A percentile compares a stretch with the other conserved stretches of the same genome.
Evolutionary conservation across 306 rosid species (phyloP).

Genomic region (Rubus idaeus): DNA sequence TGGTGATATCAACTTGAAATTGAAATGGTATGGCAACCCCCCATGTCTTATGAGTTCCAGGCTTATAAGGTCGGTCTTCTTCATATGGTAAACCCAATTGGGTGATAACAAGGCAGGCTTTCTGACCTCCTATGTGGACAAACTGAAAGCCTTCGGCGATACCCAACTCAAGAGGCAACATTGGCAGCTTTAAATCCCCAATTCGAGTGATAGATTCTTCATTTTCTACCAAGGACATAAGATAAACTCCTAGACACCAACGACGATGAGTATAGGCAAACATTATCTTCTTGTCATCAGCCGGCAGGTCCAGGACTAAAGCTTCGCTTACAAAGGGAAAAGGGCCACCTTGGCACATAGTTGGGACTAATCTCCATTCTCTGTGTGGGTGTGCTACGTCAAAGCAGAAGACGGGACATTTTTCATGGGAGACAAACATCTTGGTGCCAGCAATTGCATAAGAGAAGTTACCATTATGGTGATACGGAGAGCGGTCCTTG

Average conservation of each 20-base stretch:
- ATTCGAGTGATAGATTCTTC: not conserved
- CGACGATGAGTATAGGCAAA: not conserved
- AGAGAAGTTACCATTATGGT: not conserved
- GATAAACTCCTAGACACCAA: not conserved
- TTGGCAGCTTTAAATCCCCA: not conserved
- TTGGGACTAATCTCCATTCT: not conserved
- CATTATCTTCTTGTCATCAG: not conserved
- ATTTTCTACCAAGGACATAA: not conserved
- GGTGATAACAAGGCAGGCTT: not conserved
- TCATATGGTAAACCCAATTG: not conserved
- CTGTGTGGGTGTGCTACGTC: not conserved
- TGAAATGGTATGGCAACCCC: not conserved
- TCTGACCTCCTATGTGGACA: conserved; percentile 2
- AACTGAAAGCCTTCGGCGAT: fast-evolving
- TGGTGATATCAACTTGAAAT: not conserved
- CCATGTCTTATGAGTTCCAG: not conserved
- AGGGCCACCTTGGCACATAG: not conserved
- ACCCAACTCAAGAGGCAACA: not conserved
- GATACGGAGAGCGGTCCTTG: not conserved
- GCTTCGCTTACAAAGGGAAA: not conserved
- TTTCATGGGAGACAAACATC: not conserved
- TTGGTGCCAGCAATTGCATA: not conserved
- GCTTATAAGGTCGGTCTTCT: no score
- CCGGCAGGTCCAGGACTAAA: not conserved
- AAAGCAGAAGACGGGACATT: not conserved